Evolutionary conservation across 441 rosid genomes (phyloP).

Genomic region (Euphorbia neoarborescens): DNA sequence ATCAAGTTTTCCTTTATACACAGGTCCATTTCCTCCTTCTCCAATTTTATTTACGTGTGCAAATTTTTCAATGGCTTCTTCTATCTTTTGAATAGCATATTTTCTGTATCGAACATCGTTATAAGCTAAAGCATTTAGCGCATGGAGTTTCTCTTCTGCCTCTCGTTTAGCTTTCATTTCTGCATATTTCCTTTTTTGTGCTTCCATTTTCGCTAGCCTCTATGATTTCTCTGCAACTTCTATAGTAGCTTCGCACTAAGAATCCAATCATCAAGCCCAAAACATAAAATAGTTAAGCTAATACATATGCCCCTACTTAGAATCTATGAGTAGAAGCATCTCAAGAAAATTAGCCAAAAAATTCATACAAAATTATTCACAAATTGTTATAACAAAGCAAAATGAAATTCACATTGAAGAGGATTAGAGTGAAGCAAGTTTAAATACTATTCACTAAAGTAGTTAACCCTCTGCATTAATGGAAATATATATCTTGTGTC

Average conservation of each 20-base stretch:
- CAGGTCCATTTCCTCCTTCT: constrained; percentile 84
- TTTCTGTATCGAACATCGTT: constrained; percentile 52
- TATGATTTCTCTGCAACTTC: constrained; percentile 67
- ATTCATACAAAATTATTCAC: no score
- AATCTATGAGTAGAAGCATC: no score
- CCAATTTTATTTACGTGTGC: constrained; percentile 46
- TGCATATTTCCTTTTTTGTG: constrained; percentile 48
- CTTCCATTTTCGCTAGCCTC: constrained; percentile 57
- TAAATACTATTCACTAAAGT: no score
- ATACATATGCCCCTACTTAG: no score
- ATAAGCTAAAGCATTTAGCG: constrained; percentile 43
- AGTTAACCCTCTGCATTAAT: no score
- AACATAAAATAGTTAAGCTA: no score
- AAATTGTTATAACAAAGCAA: no score
- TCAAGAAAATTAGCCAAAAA: no score
- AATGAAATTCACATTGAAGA: no score
- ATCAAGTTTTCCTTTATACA: constrained; percentile 57
- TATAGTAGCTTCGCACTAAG: constrained; percentile 55
- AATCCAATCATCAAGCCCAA: no score
- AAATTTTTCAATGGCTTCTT: constrained; percentile 55
- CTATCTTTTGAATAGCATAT: constrained; percentile 56
- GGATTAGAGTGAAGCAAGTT: no score
- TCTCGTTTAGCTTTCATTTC: constrained; percentile 51
- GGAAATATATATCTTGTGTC: no score
- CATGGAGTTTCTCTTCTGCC: constrained; percentile 51